Conservation (phyloP, 768 basidiomycete genomes). For the Hygrophorus pudorinus region DNA sequence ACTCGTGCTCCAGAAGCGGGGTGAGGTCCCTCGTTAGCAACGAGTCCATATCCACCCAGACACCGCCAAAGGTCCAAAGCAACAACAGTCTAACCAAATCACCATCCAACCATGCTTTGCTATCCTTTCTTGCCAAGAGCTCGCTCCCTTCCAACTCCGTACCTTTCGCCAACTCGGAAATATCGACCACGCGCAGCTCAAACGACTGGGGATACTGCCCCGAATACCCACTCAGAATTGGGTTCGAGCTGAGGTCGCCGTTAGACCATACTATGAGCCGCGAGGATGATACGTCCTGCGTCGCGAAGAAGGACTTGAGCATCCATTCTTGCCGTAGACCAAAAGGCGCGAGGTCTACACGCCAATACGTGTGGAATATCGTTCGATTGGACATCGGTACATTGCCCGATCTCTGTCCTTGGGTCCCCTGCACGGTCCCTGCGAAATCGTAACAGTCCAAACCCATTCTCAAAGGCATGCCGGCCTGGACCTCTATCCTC, state of each 20-base stretch:
- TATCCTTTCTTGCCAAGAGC: conserved; percentile 52
- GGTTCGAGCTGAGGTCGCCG: conserved; percentile 51
- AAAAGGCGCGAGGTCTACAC: conserved; percentile 78
- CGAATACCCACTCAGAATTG: conserved; percentile 52
- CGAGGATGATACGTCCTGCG: conserved; percentile 61
- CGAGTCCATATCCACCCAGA: conserved; percentile 98
- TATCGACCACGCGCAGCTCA: conserved; percentile 59
- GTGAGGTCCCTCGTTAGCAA: conserved; percentile 80
- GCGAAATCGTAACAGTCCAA: conserved; percentile 93
- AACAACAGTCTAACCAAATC: conserved; percentile 85
- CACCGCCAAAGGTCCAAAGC: conserved; percentile 83
- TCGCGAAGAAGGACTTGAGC: conserved; percentile 90
- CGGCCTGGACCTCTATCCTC: conserved; percentile 66
- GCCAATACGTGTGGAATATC: conserved; percentile 91
- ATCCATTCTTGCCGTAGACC: conserved; percentile 79
- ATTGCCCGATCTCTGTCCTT: conserved; percentile 11
- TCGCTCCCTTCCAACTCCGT: conserved; percentile 66
- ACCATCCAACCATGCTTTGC: conserved; percentile 90
- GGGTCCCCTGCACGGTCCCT: conserved; percentile 50
- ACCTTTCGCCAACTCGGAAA: conserved; percentile 53
- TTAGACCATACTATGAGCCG: conserved; percentile 89
- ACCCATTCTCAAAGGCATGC: conserved; percentile 66
- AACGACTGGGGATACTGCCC: conserved; percentile 60
- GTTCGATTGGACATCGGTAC: conserved; percentile 36
- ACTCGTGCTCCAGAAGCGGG: conserved; percentile 88